A percentile compares a stretch with the other conserved stretches of the same genome.
These are phyloP conservation scores for Ganoderma lingzhi DNA, from an alignment of 1,284 basidiomycete species.

Conservation along the genomic window DNA sequence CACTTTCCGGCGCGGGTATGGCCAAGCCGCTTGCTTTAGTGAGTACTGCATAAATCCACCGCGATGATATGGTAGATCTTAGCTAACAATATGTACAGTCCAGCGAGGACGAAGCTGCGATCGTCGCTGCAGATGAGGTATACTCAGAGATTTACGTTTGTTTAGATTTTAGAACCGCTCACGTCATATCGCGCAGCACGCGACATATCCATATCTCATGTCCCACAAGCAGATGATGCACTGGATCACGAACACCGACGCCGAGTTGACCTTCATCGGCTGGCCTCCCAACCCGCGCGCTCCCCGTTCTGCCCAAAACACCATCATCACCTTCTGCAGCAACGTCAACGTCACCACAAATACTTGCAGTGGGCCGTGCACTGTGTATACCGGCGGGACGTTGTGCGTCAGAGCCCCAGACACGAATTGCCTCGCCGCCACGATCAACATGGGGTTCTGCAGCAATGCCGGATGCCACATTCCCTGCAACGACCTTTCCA, in stretches of 20 bases:
- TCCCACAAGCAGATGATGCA: conserved; percentile 7
- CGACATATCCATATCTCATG: background rate
- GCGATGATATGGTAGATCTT: too few species aligned
- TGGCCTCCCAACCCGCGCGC: conserved; percentile 7
- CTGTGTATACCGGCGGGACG: conserved; percentile 12
- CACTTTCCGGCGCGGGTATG: too few species aligned
- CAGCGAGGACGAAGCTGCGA: too few species aligned
- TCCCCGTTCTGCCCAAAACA: background rate
- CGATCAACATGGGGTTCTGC: conserved; percentile 10
- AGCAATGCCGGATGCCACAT: background rate
- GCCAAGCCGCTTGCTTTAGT: too few species aligned
- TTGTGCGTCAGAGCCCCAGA: conserved; percentile 8
- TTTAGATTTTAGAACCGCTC: too few species aligned
- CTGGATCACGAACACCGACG: conserved; percentile 19
- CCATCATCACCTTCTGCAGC: conserved; percentile 14
- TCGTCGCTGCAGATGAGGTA: too few species aligned
- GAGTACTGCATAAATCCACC: too few species aligned
- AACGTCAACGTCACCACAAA: background rate
- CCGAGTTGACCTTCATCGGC: conserved; percentile 18
- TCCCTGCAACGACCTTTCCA: conserved; percentile 9
- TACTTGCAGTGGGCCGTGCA: conserved; percentile 5
- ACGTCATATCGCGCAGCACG: background rate
- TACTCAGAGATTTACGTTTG: too few species aligned
- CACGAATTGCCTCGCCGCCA: conserved; percentile 7
- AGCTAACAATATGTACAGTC: too few species aligned